These are phyloP conservation scores for Claviceps paspali DNA, from an alignment of 2,329 filamentous ascomycete species.

Conservation along the genomic window DNA sequence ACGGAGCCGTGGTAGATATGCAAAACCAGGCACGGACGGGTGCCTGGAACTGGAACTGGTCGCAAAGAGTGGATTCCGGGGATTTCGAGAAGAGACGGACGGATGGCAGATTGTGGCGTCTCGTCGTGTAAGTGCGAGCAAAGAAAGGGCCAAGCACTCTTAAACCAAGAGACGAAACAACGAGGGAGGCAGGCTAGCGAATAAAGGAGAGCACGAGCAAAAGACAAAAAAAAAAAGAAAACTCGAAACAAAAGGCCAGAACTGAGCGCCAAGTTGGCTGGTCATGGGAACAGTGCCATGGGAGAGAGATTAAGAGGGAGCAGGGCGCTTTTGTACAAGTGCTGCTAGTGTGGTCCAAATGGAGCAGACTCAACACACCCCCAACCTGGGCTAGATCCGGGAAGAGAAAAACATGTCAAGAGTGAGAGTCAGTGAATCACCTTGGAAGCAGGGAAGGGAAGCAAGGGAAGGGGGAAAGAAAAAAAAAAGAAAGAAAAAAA, in stretches of 20 bases:
- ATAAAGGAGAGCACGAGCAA: not conserved
- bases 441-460: constrained; percentile 5
- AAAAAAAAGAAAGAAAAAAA: too few relatives aligned
- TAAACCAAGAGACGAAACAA: not conserved
- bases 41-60: constrained; percentile 12
- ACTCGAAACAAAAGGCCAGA: not conserved
- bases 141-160: not conserved
- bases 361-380: constrained; percentile 1
- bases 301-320: constrained; percentile 7
- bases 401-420: constrained; percentile 3
- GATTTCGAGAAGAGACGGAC: constrained; percentile 2
- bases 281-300: constrained; percentile 5
- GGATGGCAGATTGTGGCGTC: constrained; percentile 9
- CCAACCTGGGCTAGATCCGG: constrained; percentile 1
- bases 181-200: not conserved
- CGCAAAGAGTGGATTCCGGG: constrained; percentile 5
- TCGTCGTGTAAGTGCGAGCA: constrained; percentile 4
- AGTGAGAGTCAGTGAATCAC: constrained; percentile 6
- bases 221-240: constrained; percentile 2
- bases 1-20: constrained; percentile 6
- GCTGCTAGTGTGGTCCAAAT: not conserved
- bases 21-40: constrained; percentile 7
- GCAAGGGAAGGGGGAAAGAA: constrained; percentile 2
- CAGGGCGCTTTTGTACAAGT: constrained; percentile 10
- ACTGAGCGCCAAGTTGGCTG: constrained; percentile 4